Evolutionary conservation across 495 filamentous ascomycete species (phyloP), one percentile per base, ranked within the genome.

Genomic region (Hypoxylon lienhwacheense): DNA sequence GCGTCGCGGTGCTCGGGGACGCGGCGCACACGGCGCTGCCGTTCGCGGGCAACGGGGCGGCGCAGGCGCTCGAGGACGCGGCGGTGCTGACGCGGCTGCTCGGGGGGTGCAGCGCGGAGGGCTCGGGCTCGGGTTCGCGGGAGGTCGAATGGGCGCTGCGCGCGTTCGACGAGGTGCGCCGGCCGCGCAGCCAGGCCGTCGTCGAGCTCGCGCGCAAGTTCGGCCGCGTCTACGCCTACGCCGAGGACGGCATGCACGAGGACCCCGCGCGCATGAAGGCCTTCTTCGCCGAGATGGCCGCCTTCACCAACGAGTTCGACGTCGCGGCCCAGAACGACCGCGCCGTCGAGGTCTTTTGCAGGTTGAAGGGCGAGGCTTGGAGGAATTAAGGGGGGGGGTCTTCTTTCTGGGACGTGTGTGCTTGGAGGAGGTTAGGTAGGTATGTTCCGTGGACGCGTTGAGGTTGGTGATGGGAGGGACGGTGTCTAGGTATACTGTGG

Each of bases 61-160:
- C 79, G 6, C 81, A 83, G 57, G 82, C 83, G 0, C 68, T 86
- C 54, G 83, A 86, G 55, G 83, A 85, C 56, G 83, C 76, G 2
- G 70, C 70, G 0, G 69, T 77, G 20, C 63, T 80, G 5, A 60
- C 70, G 5, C 47, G 44, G 4, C 40, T 77, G 15, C 63, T 77
- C 15, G 37, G 26, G 0, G 57, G n/a, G n/a, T n/a, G n/a, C n/a
- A n/a, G 63, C 25, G 67, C 66, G 10, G 16, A 17, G 15, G 7
- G 21, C 0, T 20, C 26, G 5, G 26, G 10, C 4, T 8, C 24
- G 24, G 24, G 8, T 5, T 8, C 4, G 24, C 24, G 24, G 24
- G 24, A 26, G 24, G 5, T 72, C 16, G 50, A 37, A 29, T 17
- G 31, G 1, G 68, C 70, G 12, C 56, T 72, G 26, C 5, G 2